phyloP scores from a whole-genome alignment of 2,329 filamentous ascomycete genomes.

The Penicillium nordicum region DNA sequence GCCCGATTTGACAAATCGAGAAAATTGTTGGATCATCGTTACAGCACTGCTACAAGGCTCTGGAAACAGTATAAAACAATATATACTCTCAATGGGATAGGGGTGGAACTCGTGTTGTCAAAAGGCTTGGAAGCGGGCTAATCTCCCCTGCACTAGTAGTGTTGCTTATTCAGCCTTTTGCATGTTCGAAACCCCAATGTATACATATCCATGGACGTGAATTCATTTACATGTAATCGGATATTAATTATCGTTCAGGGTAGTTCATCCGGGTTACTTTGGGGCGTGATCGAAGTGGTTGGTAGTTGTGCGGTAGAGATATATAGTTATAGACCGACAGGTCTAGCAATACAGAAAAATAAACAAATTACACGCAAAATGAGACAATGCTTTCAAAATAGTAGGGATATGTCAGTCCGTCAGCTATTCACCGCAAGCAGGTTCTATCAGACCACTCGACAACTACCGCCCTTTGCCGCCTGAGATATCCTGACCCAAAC shows the following conservation, averaged over 20 bases:
- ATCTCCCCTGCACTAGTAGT: not conserved
- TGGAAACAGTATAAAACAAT: not conserved
- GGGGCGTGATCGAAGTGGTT: not conserved
- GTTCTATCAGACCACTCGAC: constrained; percentile 1
- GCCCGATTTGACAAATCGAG: constrained; percentile 32
- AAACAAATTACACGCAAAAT: constrained; percentile 1
- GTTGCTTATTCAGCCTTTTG: constrained; percentile 11
- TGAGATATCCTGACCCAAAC: constrained; percentile 75
- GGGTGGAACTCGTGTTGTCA: not conserved
- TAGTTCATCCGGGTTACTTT: not conserved
- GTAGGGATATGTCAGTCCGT: constrained; percentile 1
- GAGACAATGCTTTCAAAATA: constrained; percentile 1
- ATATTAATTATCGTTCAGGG: not conserved
- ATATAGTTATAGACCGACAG: not conserved
- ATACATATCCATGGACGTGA: not conserved
- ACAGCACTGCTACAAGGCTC: not conserved
- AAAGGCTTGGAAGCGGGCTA: constrained; percentile 1
- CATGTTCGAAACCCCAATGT: not conserved
- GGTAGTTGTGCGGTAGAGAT: not conserved
- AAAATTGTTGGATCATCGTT: constrained; percentile 25
- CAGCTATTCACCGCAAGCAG: not conserved
- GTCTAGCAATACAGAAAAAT: not conserved
- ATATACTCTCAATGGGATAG: not conserved
- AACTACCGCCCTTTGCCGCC: constrained; percentile 53
- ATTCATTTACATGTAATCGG: not conserved